Conservation (phyloP, 2,329 filamentous ascomycete genomes). For the Diaporthe nobilis region DNA sequence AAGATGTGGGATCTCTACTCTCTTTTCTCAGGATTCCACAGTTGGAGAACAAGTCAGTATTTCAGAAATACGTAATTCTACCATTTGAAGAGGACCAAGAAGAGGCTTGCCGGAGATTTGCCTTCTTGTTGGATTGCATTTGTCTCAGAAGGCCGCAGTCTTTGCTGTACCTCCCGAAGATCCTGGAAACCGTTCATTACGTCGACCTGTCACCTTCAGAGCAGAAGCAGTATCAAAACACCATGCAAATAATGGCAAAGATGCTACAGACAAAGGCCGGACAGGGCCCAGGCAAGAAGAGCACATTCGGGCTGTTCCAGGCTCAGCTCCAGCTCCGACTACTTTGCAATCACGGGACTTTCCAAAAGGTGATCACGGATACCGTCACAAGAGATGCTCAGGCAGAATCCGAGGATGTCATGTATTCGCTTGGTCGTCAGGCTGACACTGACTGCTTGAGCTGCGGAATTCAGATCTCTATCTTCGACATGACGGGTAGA, state of each 20-base stretch:
- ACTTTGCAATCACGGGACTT: constrained; percentile 11
- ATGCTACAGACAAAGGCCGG: not conserved
- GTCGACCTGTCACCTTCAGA: not conserved
- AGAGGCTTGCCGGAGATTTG: not conserved
- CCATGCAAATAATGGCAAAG: not conserved
- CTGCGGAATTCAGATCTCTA: not conserved
- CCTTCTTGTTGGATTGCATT: constrained; percentile 14
- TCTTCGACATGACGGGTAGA: not conserved
- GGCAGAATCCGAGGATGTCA: not conserved
- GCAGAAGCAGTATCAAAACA: not conserved
- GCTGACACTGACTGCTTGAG: not conserved
- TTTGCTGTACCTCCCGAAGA: not conserved
- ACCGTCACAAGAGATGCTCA: not conserved
- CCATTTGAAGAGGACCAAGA: not conserved
- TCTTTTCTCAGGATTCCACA: not conserved
- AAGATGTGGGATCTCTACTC: not conserved
- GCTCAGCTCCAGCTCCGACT: constrained; percentile 11
- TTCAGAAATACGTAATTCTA: constrained; percentile 2
- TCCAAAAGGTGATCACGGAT: not conserved
- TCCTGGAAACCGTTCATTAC: not conserved
- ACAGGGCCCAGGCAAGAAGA: not conserved
- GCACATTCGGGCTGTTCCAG: not conserved
- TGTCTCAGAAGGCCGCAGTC: constrained; percentile 5
- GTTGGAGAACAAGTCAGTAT: constrained; percentile 2
- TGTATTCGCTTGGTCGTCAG: constrained; percentile 26